Evolutionary conservation across 495 filamentous ascomycete species (phyloP), one percentile per base, ranked within the genome.

Genomic region (Friedmanniomyces simplex): DNA sequence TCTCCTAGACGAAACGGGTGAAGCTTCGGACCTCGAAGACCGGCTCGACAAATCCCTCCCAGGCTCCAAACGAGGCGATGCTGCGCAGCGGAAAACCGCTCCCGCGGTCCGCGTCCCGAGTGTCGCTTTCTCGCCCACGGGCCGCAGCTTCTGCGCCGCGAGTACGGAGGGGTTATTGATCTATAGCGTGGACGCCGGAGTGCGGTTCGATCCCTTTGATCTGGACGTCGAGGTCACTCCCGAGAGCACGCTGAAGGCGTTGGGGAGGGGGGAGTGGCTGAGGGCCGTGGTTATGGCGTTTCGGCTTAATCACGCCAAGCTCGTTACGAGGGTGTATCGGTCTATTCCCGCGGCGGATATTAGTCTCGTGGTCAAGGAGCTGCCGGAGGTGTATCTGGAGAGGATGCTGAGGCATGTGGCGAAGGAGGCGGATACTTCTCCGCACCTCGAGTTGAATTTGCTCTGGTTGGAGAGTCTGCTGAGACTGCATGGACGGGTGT

Each of bases 271-370:
- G 62, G 87, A 94, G 39, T 95, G 85, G 72, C 77, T 96, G 34
- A 95, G 89, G 71, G 93, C 93, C 1, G 74, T 98, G 1, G 84
- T 96, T 55, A 96, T 97, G 91, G 87, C 91, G 0, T 97, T 98
- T 77, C 86, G 93, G 0, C 79, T 98, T 39, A 95, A 95, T 72
- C 84, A 91, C 64, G 75, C 77, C 1, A 77, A 79, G 49, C 75
- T 97, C 24, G 80, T 95, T 50, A 83, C 84, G 56, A 80, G 80
- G 25, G 89, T 96, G 12, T 96, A 95, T 71, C 87, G 91, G 73
- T 76, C 79, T 1, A 86, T 89, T 37, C 91, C 94, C 18, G 76
- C 82, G 36, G 71, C 75, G 16, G 87, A 88, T 63, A 87, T 98
- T 56, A 57, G 78, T 14, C 79, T 93, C 48, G 85, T 95, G 1